Base-by-base conservation (phyloP, 305 asterid genomes). In the Petunia hybrid region DNA sequence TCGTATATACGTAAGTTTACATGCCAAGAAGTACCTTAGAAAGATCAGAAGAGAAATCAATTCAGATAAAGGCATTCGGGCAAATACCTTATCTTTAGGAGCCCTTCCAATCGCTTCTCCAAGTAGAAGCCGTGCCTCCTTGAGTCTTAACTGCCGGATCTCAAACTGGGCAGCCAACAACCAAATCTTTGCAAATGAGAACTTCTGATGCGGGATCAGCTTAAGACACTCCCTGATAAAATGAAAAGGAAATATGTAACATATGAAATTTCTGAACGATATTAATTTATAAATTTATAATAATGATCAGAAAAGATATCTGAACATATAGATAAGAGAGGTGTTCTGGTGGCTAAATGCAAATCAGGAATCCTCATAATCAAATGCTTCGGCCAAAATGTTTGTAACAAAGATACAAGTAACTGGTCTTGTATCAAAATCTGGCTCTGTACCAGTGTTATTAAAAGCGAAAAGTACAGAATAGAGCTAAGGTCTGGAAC, bases 21-120 rank as follows among this genome's bases (percentile, higher is more conserved):
- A 71, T 71, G 45, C 78, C 48, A 35, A 36, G 62, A 59, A 57
- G 51, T 71, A 48, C 10, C 35, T 48, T 12, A 35, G 13, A 71
- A 48, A 48, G 12, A 71, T 71, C 6, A 71, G 62, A 48, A 71
- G 74, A 67, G 10, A 6, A 40, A 41, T 67, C 74, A 67, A 71
- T 14, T 78, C 86, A 81, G 63, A 91, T 92, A 16, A 92, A 89
- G 51, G 90, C 88, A 81, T 89, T 92, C 51, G 66, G 42, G 73
- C 7, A 70, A 22, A 14, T 48, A 79, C 82, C 82, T 94, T 95
- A 87, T 95, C 99, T 86, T 95, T 95, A 74, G 98, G 97, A 86
- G 98, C 93, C 93, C 55, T 91, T 78, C 98, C 99, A 85, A 94
- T 91, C 14, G 98, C 99, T 35, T 90, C 84, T 67, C 99, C 99